Percentiles rank a stretch among this genome's conserved stretches.
Evolutionary conservation across 129 eudicot species (phyloP).

Genomic region (Helichrysum umbraculigerum): DNA sequence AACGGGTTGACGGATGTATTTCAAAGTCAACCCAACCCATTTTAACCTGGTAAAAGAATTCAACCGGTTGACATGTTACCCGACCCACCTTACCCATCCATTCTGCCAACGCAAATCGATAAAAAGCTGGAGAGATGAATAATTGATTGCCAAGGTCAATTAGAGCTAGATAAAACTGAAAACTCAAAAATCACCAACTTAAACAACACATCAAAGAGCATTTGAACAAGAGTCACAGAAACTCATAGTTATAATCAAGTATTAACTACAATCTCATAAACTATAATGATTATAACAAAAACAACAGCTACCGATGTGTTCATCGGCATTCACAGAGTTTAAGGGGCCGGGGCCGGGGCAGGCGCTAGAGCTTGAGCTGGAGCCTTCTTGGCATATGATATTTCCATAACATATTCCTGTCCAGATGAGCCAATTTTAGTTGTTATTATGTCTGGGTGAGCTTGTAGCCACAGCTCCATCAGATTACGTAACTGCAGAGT

Average conservation of each 20-base stretch:
- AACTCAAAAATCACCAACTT: background rate
- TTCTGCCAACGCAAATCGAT: background rate
- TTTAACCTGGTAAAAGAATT: background rate
- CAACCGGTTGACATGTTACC: background rate
- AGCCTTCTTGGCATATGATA: conserved; percentile 55
- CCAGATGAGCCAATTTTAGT: conserved; percentile 78
- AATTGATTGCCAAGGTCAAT: background rate
- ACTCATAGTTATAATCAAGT: background rate
- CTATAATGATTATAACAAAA: conserved; percentile 5
- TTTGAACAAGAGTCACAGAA: conserved; percentile 7
- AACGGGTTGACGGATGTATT: background rate
- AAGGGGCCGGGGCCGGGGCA: background rate
- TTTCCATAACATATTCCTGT: conserved; percentile 71
- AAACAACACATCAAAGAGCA: conserved; percentile 18
- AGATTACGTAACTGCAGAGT: conserved; percentile 53
- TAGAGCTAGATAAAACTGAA: background rate
- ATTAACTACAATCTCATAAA: conserved; percentile 19
- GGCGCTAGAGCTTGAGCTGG: background rate
- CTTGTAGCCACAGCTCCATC: conserved; percentile 76
- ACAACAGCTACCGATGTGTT: background rate
- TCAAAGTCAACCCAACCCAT: background rate
- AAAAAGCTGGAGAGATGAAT: background rate
- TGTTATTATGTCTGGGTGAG: conserved; percentile 51
- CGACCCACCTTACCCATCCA: background rate
- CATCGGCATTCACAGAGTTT: conserved; percentile 17